Percentiles rank a stretch among this genome's conserved stretches.
phyloP scores from a whole-genome alignment of 108 stramenopile species.

The Parmales sp. region DNA sequence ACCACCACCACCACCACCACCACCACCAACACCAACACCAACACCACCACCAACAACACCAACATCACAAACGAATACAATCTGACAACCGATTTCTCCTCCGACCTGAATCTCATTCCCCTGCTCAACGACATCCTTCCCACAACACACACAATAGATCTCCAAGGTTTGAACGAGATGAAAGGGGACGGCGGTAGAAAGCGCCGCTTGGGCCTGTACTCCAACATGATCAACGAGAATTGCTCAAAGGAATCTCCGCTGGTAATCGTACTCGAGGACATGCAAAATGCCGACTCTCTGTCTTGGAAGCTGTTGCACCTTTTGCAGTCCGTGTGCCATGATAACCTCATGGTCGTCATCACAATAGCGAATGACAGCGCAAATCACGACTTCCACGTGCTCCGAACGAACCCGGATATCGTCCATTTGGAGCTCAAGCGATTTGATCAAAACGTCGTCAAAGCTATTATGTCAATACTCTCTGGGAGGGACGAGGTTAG shows the following conservation, averaged over 20 bases:
- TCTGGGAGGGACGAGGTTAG: no score
- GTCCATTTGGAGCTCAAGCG: background rate
- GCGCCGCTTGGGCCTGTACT: background rate
- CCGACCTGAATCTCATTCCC: background rate
- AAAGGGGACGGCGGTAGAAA: background rate
- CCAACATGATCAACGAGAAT: background rate
- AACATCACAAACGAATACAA: background rate
- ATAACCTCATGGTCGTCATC: background rate
- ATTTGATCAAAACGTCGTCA: no score
- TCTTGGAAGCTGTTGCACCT: background rate
- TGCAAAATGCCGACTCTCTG: background rate
- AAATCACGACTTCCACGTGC: background rate
- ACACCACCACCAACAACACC: background rate
- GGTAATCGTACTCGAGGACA: background rate
- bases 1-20: background rate
- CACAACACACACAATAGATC: background rate
- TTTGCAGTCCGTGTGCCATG: background rate
- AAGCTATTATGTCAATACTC: no score
- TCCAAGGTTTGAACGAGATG: background rate
- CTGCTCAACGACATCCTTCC: conserved; percentile 6
- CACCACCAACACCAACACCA: background rate
- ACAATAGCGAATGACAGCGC: background rate
- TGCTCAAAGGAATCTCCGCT: background rate
- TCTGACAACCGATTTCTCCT: background rate
- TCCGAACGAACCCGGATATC: background rate